phyloP scores from a whole-genome alignment of 257 asterid species.

The Jacaranda copaia region DNA sequence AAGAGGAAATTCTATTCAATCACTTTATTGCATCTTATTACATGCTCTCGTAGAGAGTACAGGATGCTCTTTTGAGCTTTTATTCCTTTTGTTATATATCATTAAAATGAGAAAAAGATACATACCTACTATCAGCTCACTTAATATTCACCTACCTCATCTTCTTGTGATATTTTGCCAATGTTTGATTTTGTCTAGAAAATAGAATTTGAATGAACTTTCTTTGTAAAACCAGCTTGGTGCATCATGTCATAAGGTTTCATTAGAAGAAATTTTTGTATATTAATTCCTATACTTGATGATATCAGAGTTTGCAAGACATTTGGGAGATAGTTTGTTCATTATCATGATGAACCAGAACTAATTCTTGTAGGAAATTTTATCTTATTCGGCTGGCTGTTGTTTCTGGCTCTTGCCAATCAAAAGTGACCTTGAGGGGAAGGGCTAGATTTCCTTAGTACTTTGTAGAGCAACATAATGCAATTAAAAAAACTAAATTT shows the following conservation, averaged over 20 bases:
- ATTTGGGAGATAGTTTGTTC: constrained; percentile 78
- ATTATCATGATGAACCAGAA: constrained; percentile 41
- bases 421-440: constrained; percentile 66
- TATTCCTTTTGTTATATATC: no score
- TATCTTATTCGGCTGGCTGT: constrained; percentile 48
- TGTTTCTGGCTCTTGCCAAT: constrained; percentile 72
- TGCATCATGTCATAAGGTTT: constrained; percentile 4
- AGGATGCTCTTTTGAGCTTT: no score
- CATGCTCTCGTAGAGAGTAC: no score
- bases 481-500: not conserved
- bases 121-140: no score
- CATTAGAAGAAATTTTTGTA: not conserved
- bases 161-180: no score
- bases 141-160: no score
- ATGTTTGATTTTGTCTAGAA: not conserved
- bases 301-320: constrained; percentile 57
- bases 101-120: no score
- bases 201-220: not conserved
- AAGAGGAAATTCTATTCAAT: no score
- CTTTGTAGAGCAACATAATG: not conserved
- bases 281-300: constrained; percentile 30
- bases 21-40: no score
- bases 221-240: not conserved
- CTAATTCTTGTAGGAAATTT: constrained; percentile 53
- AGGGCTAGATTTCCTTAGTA: constrained; percentile 29